Percentiles rank a stretch among this genome's conserved stretches.
Evolutionary conservation across 805 yeast genomes (phyloP).

Genomic region (Cyberlindnera mrakii): DNA sequence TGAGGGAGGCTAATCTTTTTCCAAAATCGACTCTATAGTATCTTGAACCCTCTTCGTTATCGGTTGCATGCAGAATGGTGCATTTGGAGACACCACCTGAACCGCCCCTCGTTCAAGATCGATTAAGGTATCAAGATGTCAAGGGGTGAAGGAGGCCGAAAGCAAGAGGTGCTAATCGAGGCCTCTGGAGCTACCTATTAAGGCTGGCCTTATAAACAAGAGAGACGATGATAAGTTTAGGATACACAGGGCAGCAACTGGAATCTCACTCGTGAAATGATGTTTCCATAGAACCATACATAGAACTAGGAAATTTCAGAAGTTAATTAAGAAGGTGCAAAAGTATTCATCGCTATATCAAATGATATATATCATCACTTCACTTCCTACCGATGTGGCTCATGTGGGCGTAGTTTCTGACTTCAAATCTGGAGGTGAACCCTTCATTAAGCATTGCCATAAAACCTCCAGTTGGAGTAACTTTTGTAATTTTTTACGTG

Average conservation of each 20-base stretch:
- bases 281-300: no score
- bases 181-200: no score
- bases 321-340: no score
- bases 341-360: no score
- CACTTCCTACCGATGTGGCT: neutral
- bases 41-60: neutral
- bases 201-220: neutral
- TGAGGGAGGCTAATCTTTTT: neutral
- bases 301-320: no score
- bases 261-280: no score
- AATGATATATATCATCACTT: neutral
- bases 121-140: neutral
- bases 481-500: constrained; percentile 2
- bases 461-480: constrained; percentile 3
- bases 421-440: constrained; percentile 3
- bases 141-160: neutral
- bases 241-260: neutral
- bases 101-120: neutral
- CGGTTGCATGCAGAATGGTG: neutral
- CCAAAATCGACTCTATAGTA: neutral
- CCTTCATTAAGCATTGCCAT: no score
- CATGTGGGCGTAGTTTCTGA: neutral
- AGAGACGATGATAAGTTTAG: neutral
- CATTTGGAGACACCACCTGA: neutral
- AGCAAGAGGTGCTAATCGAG: neutral